A percentile compares a stretch with the other conserved stretches of the same genome.
phyloP scores from a whole-genome alignment of 2,329 filamentous ascomycete species.

The Phialocephala sp. region DNA sequence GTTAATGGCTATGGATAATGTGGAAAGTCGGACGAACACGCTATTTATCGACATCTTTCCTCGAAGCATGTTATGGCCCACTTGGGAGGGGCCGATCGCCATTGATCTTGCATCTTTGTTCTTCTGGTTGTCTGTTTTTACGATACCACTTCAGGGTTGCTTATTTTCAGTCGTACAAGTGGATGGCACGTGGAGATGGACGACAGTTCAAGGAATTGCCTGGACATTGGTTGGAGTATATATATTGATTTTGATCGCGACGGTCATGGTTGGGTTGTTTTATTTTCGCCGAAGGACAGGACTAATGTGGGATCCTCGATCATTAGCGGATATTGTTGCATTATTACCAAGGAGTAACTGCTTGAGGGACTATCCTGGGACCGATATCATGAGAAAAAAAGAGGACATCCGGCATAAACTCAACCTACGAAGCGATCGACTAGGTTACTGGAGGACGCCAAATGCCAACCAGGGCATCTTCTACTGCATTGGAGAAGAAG shows the following conservation, averaged over 20 bases:
- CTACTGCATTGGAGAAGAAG: conserved; percentile 77
- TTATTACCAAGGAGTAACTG: conserved; percentile 83
- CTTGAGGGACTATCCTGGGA: conserved; percentile 71
- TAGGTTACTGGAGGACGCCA: conserved; percentile 86
- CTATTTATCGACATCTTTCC: conserved; percentile 67
- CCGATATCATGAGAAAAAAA: conserved; percentile 63
- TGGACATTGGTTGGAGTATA: conserved; percentile 83
- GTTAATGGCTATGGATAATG: conserved; percentile 71
- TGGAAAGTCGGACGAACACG: conserved; percentile 64
- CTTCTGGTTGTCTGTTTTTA: conserved; percentile 80
- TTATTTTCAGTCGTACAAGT: conserved; percentile 70
- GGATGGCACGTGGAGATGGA: conserved; percentile 75
- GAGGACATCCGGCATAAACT: conserved; percentile 59
- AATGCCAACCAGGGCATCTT: conserved; percentile 69
- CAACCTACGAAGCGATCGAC: conserved; percentile 65
- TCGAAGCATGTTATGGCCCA: conserved; percentile 71
- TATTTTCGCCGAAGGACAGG: conserved; percentile 73
- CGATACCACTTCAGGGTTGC: conserved; percentile 80
- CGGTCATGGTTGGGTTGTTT: conserved; percentile 64
- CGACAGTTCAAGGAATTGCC: conserved; percentile 75
- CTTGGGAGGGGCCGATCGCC: conserved; percentile 68
- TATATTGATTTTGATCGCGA: conserved; percentile 64
- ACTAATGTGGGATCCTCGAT: conserved; percentile 83
- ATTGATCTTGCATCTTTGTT: conserved; percentile 69
- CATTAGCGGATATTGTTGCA: conserved; percentile 79